A percentile compares a stretch with the other conserved stretches of the same genome.
phyloP scores from a whole-genome alignment of 306 rosid genomes.

The Cucumis hystrix region DNA sequence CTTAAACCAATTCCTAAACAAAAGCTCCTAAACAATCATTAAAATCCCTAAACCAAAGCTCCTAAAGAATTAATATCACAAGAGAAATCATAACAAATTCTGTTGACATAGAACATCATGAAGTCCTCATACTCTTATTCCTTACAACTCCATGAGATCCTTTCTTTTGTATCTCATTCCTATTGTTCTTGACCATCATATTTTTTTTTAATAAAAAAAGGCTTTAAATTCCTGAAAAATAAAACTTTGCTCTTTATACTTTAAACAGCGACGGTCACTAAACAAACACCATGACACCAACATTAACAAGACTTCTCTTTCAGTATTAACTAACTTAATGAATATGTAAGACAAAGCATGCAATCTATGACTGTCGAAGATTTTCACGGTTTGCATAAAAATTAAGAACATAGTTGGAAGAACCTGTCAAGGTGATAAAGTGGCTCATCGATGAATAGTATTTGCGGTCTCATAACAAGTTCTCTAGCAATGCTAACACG shows the following conservation, averaged over 20 bases:
- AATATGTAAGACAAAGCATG: not conserved
- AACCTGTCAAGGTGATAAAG: conserved; percentile 93
- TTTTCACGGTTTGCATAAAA: not conserved
- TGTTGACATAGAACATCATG: not conserved
- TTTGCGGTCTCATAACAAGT: conserved; percentile 91
- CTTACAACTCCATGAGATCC: not conserved
- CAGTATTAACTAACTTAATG: not conserved
- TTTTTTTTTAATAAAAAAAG: not conserved
- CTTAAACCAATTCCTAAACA: not conserved
- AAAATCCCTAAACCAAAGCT: not conserved
- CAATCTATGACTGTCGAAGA: not conserved
- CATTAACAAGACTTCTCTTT: not conserved
- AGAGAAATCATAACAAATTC: not conserved
- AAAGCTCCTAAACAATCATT: too few relatives aligned
- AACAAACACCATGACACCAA: not conserved
- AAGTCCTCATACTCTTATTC: not conserved
- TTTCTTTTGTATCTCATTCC: not conserved
- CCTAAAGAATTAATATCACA: not conserved
- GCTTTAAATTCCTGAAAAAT: not conserved
- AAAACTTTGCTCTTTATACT: not conserved
- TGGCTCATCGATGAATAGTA: conserved; percentile 91
- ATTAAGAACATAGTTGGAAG: not conserved
- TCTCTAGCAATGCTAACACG: conserved; percentile 94
- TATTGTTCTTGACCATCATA: not conserved
- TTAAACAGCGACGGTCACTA: not conserved